Evolutionary conservation across 768 basidiomycete genomes (phyloP).

Genomic region (Paxillus ammoniavirescens): DNA sequence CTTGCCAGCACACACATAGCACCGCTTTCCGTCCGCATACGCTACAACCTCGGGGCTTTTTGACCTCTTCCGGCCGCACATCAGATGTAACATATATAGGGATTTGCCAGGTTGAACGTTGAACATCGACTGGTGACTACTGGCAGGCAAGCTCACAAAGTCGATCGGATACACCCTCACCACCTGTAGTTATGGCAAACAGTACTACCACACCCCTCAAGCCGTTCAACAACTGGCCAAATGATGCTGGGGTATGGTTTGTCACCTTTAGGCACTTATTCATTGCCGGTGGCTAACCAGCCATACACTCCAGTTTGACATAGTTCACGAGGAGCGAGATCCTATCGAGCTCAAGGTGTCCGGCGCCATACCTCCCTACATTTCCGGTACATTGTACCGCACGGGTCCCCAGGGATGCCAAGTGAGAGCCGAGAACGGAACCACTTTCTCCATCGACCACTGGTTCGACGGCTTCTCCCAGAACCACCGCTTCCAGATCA

Average conservation of each 20-base stretch:
- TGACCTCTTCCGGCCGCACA: no score
- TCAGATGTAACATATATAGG: no score
- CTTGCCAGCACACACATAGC: no score
- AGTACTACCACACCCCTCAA: background rate
- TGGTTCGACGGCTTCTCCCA: slow-evolving; percentile 44
- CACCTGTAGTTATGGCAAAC: background rate
- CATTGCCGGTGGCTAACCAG: background rate
- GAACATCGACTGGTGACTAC: no score
- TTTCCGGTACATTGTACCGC: slow-evolving; percentile 37
- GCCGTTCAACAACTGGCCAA: slow-evolving; percentile 32
- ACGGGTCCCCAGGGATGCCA: slow-evolving; percentile 38
- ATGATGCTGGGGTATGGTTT: slow-evolving; percentile 24
- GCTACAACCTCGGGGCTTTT: no score
- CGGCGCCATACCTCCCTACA: slow-evolving; percentile 34
- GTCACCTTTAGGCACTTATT: background rate
- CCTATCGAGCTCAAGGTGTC: slow-evolving; percentile 28
- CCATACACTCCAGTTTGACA: slow-evolving; percentile 20
- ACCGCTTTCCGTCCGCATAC: no score
- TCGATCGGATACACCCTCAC: no score
- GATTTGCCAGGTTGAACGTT: no score
- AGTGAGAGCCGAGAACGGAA: slow-evolving; percentile 18
- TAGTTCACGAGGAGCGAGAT: slow-evolving; percentile 25
- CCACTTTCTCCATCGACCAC: slow-evolving; percentile 30
- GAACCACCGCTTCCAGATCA: slow-evolving; percentile 40
- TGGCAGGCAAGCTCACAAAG: no score